Percentiles rank a stretch among this genome's conserved stretches.
These are phyloP conservation scores for Neophaeococcomyces mojaviensis DNA, from an alignment of 2,329 filamentous ascomycete genomes.

Conservation along the genomic window DNA sequence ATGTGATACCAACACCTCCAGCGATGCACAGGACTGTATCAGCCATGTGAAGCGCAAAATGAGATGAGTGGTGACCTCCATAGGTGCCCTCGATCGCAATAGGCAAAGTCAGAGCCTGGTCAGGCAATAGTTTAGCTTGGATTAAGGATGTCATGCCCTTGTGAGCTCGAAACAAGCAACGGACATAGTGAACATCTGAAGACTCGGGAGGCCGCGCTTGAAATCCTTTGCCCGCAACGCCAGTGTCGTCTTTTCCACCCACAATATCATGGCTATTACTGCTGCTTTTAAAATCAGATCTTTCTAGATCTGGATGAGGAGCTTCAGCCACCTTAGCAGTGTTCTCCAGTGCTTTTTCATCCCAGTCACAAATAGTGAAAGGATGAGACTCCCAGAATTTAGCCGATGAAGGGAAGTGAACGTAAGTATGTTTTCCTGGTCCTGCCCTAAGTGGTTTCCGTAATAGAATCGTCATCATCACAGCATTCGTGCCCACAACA, in stretches of 20 bases:
- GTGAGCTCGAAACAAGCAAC: conserved; percentile 9
- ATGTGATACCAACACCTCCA: conserved; percentile 32
- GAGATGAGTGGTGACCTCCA: conserved; percentile 8
- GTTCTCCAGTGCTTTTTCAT: neutral
- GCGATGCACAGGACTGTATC: conserved; percentile 30
- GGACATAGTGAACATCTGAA: conserved; percentile 6
- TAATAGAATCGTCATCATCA: neutral
- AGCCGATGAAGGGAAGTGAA: conserved; percentile 12
- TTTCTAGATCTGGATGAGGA: neutral
- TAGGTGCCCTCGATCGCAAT: conserved; percentile 13
- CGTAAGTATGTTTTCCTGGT: conserved; percentile 10
- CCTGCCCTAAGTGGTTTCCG: neutral
- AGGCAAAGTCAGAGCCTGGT: neutral
- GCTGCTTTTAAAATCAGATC: neutral
- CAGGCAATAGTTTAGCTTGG: neutral
- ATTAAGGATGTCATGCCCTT: conserved; percentile 2
- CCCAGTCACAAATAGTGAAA: conserved; percentile 14
- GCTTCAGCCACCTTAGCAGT: neutral
- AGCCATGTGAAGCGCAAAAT: conserved; percentile 2
- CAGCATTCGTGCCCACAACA: neutral
- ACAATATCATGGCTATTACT: neutral
- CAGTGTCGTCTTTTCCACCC: neutral
- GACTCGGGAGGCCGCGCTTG: neutral
- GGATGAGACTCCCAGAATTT: conserved; percentile 16
- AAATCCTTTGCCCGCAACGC: neutral